Conservation (phyloP, 495 filamentous ascomycete genomes). For the Penicillium atrosanguineum region DNA sequence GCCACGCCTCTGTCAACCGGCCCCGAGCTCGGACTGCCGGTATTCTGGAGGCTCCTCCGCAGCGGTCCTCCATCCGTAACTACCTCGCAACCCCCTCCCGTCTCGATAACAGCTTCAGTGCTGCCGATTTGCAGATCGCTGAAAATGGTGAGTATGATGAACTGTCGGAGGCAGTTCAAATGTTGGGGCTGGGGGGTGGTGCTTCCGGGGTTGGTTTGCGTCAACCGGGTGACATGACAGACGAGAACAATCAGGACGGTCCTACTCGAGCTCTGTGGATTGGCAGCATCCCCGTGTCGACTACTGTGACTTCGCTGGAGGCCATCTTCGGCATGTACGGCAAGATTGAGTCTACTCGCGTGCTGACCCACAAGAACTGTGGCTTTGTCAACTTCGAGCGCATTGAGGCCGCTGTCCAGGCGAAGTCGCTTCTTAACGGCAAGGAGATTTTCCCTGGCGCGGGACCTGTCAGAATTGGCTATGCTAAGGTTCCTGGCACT, state of each 20-base stretch:
- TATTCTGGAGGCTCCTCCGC: constrained; percentile 79
- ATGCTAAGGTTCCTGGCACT: constrained; percentile 90
- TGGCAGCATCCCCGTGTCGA: constrained; percentile 95
- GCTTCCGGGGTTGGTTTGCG: constrained; percentile 54
- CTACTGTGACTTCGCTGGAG: constrained; percentile 86
- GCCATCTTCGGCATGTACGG: constrained; percentile 92
- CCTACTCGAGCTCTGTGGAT: constrained; percentile 95
- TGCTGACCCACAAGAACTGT: constrained; percentile 98
- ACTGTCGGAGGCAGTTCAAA: constrained; percentile 71
- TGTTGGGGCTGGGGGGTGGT: constrained; percentile 68
- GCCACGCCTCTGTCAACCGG: constrained; percentile 73
- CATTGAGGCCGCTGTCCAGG: constrained; percentile 83
- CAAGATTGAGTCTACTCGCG: constrained; percentile 85
- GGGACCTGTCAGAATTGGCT: constrained; percentile 91
- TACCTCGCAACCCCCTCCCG: constrained; percentile 77
- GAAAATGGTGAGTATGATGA: constrained; percentile 74
- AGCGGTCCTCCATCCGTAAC: constrained; percentile 66
- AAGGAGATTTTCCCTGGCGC: constrained; percentile 98
- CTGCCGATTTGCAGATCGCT: constrained; percentile 69
- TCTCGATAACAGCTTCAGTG: constrained; percentile 79
- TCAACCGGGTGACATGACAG: constrained; percentile 39
- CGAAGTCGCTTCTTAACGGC: constrained; percentile 82
- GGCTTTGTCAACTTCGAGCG: constrained; percentile 97
- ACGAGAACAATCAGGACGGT: constrained; percentile 80
- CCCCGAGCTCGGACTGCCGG: constrained; percentile 88